Conservation (phyloP, 129 eudicot species). For the Artemisia annua region DNA sequence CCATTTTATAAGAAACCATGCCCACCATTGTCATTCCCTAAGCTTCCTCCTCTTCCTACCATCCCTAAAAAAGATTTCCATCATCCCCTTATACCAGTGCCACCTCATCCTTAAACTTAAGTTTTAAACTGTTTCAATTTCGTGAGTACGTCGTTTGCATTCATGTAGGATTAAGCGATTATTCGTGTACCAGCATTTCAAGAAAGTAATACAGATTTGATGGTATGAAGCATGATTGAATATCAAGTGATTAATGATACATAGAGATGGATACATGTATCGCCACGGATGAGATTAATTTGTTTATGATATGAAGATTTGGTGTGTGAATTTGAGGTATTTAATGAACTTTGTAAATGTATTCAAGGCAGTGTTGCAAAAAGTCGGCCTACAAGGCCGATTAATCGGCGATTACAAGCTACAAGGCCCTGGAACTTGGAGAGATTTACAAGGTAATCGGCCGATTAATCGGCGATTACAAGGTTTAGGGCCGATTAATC, state of each 20-base stretch:
- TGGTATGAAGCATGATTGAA: slow-evolving; percentile 11
- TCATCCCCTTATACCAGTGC: slow-evolving; percentile 45
- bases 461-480: no score
- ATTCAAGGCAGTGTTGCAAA: no score
- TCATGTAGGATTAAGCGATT: slow-evolving; percentile 22
- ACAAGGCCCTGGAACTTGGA: no score
- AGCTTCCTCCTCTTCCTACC: slow-evolving; percentile 43
- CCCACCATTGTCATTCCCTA: slow-evolving; percentile 40
- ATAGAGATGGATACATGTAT: slow-evolving; percentile 16
- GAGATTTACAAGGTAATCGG: no score
- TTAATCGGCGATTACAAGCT: no score
- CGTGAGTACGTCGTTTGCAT: slow-evolving; percentile 8
- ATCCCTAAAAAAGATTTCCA: slow-evolving; percentile 42
- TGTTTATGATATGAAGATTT: slow-evolving; percentile 16
- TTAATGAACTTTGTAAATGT: slow-evolving; percentile 28
- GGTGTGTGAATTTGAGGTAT: slow-evolving; percentile 33
- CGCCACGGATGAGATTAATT: slow-evolving; percentile 2
- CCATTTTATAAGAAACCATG: slow-evolving; percentile 42
- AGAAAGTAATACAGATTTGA: slow-evolving; percentile 30
- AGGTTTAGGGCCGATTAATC: no score
- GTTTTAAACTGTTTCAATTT: slow-evolving; percentile 14
- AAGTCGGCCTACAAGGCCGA: no score
- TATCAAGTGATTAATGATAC: slow-evolving; percentile 8
- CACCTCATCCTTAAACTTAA: slow-evolving; percentile 37
- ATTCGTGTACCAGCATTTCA: slow-evolving; percentile 13